Evolutionary conservation across 2,329 filamentous ascomycete genomes (phyloP).

Genomic region (Exophiala phaeomuriformis): DNA sequence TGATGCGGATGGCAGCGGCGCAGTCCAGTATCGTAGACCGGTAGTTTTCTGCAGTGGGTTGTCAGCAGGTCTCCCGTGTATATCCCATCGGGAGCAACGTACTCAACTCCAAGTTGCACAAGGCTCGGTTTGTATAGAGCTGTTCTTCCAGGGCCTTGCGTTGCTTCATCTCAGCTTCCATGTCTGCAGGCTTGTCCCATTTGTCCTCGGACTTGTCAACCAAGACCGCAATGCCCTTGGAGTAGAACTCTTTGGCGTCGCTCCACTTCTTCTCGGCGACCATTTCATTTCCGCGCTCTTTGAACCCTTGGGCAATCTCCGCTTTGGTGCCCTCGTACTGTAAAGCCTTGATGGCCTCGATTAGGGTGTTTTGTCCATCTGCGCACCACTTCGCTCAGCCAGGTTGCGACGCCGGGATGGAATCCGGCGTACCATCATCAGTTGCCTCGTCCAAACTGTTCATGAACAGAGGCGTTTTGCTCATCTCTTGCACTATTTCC

Average conservation of each 20-base stretch:
- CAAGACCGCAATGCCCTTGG: slow-evolving; percentile 73
- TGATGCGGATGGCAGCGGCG: slow-evolving; percentile 67
- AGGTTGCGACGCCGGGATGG: slow-evolving; percentile 6
- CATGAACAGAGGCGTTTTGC: slow-evolving; percentile 85
- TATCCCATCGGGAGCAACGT: slow-evolving; percentile 29
- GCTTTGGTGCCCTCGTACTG: slow-evolving; percentile 85
- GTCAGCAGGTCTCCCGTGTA: slow-evolving; percentile 21
- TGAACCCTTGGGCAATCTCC: slow-evolving; percentile 77
- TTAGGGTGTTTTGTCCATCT: slow-evolving; percentile 66
- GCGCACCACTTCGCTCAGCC: slow-evolving; percentile 15
- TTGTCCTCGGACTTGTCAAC: slow-evolving; percentile 39
- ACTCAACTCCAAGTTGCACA: slow-evolving; percentile 80
- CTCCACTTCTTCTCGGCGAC: slow-evolving; percentile 66
- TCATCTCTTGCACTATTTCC: slow-evolving; percentile 58
- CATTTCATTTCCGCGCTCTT: slow-evolving; percentile 85
- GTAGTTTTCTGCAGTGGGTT: slow-evolving; percentile 59
- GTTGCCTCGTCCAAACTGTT: slow-evolving; percentile 65
- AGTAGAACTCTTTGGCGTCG: slow-evolving; percentile 88
- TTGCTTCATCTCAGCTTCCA: slow-evolving; percentile 52
- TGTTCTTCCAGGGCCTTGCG: slow-evolving; percentile 64
- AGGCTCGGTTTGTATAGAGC: slow-evolving; percentile 77
- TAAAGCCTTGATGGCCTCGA: slow-evolving; percentile 81
- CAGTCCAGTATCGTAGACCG: slow-evolving; percentile 81
- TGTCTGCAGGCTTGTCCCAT: slow-evolving; percentile 46
- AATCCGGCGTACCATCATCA: slow-evolving; percentile 40